These are phyloP conservation scores for Agaricus sinodeliciosus DNA, from an alignment of 768 basidiomycete genomes.

Conservation along the genomic window DNA sequence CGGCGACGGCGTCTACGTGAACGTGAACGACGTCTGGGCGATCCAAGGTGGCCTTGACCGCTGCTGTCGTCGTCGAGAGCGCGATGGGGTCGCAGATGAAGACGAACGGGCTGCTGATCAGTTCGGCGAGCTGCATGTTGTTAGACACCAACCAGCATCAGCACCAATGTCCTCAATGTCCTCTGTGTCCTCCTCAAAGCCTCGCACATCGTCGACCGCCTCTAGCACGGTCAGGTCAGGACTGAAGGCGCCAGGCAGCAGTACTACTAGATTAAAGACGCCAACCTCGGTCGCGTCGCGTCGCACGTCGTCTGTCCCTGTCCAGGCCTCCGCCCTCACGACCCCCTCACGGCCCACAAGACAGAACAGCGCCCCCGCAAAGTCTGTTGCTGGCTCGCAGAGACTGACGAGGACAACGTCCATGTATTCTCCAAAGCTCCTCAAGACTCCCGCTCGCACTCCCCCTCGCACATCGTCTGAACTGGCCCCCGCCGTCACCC, in stretches of 20 bases:
- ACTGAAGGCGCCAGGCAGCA: conserved; percentile 23
- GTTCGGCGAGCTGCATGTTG: conserved; percentile 28
- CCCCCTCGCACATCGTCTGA: conserved; percentile 16
- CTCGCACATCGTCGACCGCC: conserved; percentile 44
- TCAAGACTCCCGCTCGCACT: conserved; percentile 13
- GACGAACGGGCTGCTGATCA: conserved; percentile 53
- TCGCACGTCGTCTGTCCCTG: conserved; percentile 36
- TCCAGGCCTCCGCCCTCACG: conserved; percentile 22
- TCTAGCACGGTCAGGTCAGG: conserved; percentile 41
- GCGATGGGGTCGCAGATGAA: conserved; percentile 57
- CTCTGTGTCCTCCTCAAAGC: conserved; percentile 31
- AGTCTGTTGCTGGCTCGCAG: conserved; percentile 20
- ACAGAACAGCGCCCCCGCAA: conserved; percentile 7
- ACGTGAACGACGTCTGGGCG: conserved; percentile 31
- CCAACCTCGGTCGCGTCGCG: conserved; percentile 40
- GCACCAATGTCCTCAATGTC: conserved; percentile 21
- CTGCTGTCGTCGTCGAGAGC: conserved; percentile 35
- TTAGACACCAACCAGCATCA: conserved; percentile 12
- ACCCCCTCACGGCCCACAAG: conserved; percentile 21
- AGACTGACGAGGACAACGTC: conserved; percentile 21
- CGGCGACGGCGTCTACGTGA: conserved; percentile 48
- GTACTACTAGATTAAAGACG: conserved; percentile 31
- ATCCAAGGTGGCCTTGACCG: conserved; percentile 24
- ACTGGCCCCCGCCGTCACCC: conserved; percentile 23
- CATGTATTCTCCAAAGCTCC: conserved; percentile 18